phyloP scores from a whole-genome alignment of 1,139 yeast genomes.

The Candida freyschussii region DNA sequence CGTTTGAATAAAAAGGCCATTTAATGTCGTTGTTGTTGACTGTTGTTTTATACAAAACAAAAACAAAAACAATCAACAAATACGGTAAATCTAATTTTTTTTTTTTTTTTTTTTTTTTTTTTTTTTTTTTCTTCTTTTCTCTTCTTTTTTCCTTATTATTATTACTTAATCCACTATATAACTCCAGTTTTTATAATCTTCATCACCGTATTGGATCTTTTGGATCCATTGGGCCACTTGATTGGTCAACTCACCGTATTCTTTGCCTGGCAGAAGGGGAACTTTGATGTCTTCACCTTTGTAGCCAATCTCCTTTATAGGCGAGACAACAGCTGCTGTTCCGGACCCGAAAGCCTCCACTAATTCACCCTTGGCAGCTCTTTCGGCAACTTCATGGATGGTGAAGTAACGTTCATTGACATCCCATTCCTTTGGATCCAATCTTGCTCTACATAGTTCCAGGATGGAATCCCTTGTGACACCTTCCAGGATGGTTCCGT shows the following conservation, averaged over 20 bases:
- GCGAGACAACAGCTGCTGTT: slow-evolving; percentile 95
- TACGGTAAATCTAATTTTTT: not conserved
- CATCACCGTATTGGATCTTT: slow-evolving; percentile 84
- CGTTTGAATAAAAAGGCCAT: slow-evolving; percentile 76
- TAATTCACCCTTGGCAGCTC: slow-evolving; percentile 73
- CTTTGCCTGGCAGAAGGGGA: slow-evolving; percentile 74
- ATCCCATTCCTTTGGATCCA: slow-evolving; percentile 71
- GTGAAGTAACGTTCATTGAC: slow-evolving; percentile 78
- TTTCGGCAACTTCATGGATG: slow-evolving; percentile 73
- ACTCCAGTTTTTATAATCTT: slow-evolving; percentile 45
- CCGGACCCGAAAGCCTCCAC: slow-evolving; percentile 97
- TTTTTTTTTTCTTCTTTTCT: slow-evolving; percentile 1
- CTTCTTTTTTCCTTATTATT: not conserved
- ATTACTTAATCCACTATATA: too few species aligned
- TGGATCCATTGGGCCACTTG: slow-evolving; percentile 79
- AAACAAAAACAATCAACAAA: not conserved
- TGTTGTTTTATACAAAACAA: not conserved
- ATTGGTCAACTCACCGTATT: slow-evolving; percentile 74
- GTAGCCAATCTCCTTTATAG: slow-evolving; percentile 84
- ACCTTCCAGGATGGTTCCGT: slow-evolving; percentile 95
- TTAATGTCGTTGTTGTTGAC: too few species aligned
- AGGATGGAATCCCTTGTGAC: slow-evolving; percentile 91
- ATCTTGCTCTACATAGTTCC: slow-evolving; percentile 65
- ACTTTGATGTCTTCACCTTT: slow-evolving; percentile 65
- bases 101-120: not conserved